phyloP scores from a whole-genome alignment of 2,329 filamentous ascomycete species.

The Arthrobotrys musiformis region DNA sequence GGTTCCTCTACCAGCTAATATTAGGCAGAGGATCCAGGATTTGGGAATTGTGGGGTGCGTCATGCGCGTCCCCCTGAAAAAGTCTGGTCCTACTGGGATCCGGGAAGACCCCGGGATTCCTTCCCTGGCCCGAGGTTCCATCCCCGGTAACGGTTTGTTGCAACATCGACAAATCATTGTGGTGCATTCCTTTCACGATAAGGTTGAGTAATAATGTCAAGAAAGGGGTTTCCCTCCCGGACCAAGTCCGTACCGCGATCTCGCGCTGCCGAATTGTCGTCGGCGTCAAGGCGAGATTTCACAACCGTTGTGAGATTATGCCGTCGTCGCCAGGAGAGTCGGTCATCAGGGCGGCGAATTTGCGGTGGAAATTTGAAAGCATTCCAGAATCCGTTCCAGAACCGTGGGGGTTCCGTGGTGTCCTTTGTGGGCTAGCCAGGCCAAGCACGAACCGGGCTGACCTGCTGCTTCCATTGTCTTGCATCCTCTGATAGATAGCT shows the following conservation, averaged over 20 bases:
- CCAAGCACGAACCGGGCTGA: constrained; percentile 8
- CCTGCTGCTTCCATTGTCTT: neutral
- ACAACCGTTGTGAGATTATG: constrained; percentile 9
- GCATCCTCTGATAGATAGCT: neutral
- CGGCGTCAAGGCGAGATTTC: constrained; percentile 53
- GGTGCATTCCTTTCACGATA: constrained; percentile 11
- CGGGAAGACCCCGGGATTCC: neutral
- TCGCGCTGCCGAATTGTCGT: constrained; percentile 18
- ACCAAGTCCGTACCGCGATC: constrained; percentile 53
- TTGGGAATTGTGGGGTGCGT: constrained; percentile 56
- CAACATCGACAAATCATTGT: constrained; percentile 10
- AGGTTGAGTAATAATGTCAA: constrained; percentile 24
- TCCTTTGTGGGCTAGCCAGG: neutral
- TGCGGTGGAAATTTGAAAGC: constrained; percentile 26
- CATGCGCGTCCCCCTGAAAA: constrained; percentile 54
- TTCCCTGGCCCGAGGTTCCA: neutral
- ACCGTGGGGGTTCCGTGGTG: constrained; percentile 20
- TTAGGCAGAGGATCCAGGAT: constrained; percentile 52
- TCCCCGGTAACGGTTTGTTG: constrained; percentile 8
- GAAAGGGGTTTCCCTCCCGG: constrained; percentile 46
- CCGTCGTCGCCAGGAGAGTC: constrained; percentile 2
- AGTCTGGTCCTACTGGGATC: constrained; percentile 8
- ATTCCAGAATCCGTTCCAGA: constrained; percentile 44
- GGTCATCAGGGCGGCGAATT: constrained; percentile 12
- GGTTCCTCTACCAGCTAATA: constrained; percentile 47